Percentiles rank a stretch among this genome's conserved stretches.
Conservation (phyloP, 2,329 filamentous ascomycete species). For the Ilyonectria robusta region DNA sequence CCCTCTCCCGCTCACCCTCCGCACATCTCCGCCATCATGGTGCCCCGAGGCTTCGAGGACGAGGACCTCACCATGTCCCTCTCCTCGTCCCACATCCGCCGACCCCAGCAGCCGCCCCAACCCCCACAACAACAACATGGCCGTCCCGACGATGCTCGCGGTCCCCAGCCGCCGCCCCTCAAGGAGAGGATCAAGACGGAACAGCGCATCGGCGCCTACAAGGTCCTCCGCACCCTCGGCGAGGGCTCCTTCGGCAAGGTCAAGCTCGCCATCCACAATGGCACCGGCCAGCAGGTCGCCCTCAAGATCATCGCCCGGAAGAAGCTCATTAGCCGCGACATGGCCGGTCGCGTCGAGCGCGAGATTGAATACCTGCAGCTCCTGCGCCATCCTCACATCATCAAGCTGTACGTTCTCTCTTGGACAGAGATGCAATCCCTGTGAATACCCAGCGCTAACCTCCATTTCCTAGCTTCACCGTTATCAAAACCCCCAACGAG, state of each 20-base stretch:
- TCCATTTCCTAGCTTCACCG: slow-evolving; percentile 78
- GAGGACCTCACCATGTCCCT: slow-evolving; percentile 87
- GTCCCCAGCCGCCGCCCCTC: slow-evolving; percentile 49
- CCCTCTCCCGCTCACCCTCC: slow-evolving; percentile 14
- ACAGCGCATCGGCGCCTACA: slow-evolving; percentile 93
- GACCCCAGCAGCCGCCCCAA: slow-evolving; percentile 55
- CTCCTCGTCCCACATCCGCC: slow-evolving; percentile 74
- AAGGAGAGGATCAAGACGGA: slow-evolving; percentile 73
- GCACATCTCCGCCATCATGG: slow-evolving; percentile 58
- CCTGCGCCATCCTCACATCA: slow-evolving; percentile 96
- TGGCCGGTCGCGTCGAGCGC: slow-evolving; percentile 96
- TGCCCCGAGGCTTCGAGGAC: slow-evolving; percentile 77
- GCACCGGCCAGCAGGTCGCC: slow-evolving; percentile 94
- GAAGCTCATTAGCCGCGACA: slow-evolving; percentile 96
- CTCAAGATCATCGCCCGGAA: slow-evolving; percentile 98
- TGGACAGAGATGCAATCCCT: neutral
- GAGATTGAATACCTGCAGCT: slow-evolving; percentile 99
- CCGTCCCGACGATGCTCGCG: slow-evolving; percentile 43
- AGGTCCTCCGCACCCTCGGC: slow-evolving; percentile 89
- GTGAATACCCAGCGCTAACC: slow-evolving; percentile 6
- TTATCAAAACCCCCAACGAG: slow-evolving; percentile 93
- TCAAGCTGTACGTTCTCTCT: slow-evolving; percentile 82
- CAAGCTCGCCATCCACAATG: slow-evolving; percentile 93
- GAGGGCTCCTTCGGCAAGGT: slow-evolving; percentile 99
- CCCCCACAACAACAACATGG: slow-evolving; percentile 42